phyloP scores from a whole-genome alignment of 805 yeast species.

The Nakazawaea wyomingensis region DNA sequence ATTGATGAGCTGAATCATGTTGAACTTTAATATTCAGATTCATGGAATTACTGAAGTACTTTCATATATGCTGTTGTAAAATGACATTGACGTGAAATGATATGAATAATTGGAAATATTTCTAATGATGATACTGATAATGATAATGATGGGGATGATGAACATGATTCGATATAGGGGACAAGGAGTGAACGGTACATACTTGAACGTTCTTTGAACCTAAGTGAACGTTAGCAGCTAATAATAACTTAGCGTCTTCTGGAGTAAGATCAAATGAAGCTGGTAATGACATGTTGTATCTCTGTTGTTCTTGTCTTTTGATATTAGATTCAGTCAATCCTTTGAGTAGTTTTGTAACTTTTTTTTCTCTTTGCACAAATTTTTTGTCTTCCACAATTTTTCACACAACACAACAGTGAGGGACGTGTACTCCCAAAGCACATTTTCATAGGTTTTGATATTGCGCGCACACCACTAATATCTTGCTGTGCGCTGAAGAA shows the following conservation, averaged over 20 bases:
- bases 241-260: constrained; percentile 97
- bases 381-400: constrained; percentile 5
- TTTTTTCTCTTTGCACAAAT: constrained; percentile 6
- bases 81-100: too few relatives aligned
- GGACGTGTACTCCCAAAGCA: background rate
- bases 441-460: too few relatives aligned
- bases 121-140: too few relatives aligned
- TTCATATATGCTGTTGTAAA: too few relatives aligned
- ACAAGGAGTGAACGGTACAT: too few relatives aligned
- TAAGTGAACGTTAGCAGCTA: constrained; percentile 99
- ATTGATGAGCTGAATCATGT: too few relatives aligned
- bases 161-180: background rate
- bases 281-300: constrained; percentile 63
- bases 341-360: constrained; percentile 3
- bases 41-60: too few relatives aligned
- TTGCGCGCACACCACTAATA: too few relatives aligned
- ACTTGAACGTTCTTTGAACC: constrained; percentile 99
- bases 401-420: background rate
- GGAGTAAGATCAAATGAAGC: constrained; percentile 89
- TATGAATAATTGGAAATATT: too few relatives aligned
- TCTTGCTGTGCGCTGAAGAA: too few relatives aligned
- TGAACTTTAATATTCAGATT: too few relatives aligned
- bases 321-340: constrained; percentile 1
- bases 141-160: too few relatives aligned
- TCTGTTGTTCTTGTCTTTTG: constrained; percentile 3